Evolutionary conservation across 2,329 filamentous ascomycete genomes (phyloP).

Genomic region (Colletotrichum sp.): DNA sequence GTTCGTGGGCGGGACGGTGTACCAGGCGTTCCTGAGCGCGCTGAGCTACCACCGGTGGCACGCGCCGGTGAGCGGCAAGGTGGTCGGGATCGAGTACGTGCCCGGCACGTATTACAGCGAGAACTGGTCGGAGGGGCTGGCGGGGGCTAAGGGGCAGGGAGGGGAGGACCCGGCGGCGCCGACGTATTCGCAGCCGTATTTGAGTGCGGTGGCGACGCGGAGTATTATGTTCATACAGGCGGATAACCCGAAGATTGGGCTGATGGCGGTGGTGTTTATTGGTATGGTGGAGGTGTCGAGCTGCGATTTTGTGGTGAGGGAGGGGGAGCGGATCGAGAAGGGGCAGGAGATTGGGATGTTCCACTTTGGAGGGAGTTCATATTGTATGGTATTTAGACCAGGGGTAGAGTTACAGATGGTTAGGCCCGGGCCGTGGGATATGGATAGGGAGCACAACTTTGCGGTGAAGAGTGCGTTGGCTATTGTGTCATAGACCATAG

Average conservation of each 20-base stretch:
- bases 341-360: constrained; percentile 80
- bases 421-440: neutral
- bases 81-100: constrained; percentile 61
- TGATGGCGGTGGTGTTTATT: constrained; percentile 73
- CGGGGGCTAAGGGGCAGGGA: constrained; percentile 1
- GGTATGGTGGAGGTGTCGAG: constrained; percentile 81
- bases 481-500: neutral
- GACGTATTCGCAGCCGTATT: constrained; percentile 64
- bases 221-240: constrained; percentile 75
- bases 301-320: constrained; percentile 72
- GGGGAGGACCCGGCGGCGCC: constrained; percentile 22
- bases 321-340: constrained; percentile 70
- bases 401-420: constrained; percentile 48
- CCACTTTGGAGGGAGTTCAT: constrained; percentile 77
- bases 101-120: constrained; percentile 75
- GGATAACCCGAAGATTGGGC: constrained; percentile 68
- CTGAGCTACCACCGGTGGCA: constrained; percentile 78
- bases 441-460: neutral
- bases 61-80: constrained; percentile 66
- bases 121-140: constrained; percentile 42
- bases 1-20: constrained; percentile 70
- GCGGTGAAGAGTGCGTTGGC: constrained; percentile 1
- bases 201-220: constrained; percentile 71
- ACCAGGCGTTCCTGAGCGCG: constrained; percentile 73
- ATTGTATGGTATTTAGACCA: constrained; percentile 71